A percentile compares a stretch with the other conserved stretches of the same genome.
Conservation (phyloP, 352 stramenopile genomes). For the Phytophthora meadii region DNA sequence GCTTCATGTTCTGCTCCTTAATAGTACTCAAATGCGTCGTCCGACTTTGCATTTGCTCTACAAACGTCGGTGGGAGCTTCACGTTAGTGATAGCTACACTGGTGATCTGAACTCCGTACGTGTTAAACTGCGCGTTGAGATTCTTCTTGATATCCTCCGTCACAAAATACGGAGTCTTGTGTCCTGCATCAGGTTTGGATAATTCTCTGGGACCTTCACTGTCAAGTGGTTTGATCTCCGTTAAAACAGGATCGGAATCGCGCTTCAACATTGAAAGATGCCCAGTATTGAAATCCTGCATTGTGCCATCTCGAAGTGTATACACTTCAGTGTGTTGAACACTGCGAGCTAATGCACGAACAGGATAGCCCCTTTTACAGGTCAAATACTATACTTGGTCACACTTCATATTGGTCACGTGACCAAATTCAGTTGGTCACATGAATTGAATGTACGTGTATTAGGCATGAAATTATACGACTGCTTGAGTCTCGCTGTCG, state of each 20-base stretch:
- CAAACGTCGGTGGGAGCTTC: conserved; percentile 59
- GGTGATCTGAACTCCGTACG: conserved; percentile 77
- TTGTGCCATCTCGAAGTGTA: conserved; percentile 64
- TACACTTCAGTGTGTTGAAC: conserved; percentile 92
- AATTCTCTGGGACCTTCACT: neutral
- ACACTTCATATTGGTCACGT: too few species aligned
- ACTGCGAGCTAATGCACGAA: conserved; percentile 78
- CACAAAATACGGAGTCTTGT: conserved; percentile 49
- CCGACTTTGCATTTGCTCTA: conserved; percentile 72
- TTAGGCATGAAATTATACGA: too few species aligned
- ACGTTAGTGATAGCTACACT: conserved; percentile 84
- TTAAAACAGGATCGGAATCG: neutral
- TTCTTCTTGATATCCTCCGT: conserved; percentile 75
- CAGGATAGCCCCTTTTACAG: too few species aligned
- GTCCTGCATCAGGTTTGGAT: conserved; percentile 3
- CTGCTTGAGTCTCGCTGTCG: too few species aligned
- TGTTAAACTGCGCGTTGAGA: conserved; percentile 81
- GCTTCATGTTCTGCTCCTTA: conserved; percentile 84
- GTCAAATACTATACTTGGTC: too few species aligned
- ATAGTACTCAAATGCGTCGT: conserved; percentile 72
- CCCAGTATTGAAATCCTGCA: conserved; percentile 62
- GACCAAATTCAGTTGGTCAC: too few species aligned
- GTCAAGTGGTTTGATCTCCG: conserved; percentile 4
- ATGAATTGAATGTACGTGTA: too few species aligned
- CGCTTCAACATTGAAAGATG: conserved; percentile 32